Evolutionary conservation across 768 basidiomycete species (phyloP).

Genomic region (Naganishia randhawae): DNA sequence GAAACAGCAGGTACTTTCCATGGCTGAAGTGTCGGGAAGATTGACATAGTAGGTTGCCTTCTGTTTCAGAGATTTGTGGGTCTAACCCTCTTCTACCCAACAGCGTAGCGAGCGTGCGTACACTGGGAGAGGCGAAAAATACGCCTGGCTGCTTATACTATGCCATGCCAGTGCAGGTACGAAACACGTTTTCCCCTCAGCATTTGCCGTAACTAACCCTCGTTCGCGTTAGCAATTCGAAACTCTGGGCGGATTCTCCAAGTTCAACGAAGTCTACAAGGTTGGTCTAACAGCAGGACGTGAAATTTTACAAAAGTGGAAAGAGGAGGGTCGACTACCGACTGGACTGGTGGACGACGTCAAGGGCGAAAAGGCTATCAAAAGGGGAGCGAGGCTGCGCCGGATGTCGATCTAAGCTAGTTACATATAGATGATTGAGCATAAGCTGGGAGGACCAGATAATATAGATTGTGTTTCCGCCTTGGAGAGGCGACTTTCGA

Average conservation of each 20-base stretch:
- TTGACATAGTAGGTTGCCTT: constrained; percentile 75
- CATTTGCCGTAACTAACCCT: not conserved
- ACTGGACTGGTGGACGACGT: constrained; percentile 59
- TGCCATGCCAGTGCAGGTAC: constrained; percentile 86
- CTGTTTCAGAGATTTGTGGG: not conserved
- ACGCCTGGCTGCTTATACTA: constrained; percentile 85
- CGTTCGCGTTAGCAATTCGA: constrained; percentile 61
- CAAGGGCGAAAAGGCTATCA: constrained; percentile 26
- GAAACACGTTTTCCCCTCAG: constrained; percentile 5
- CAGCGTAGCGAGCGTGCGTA: constrained; percentile 92
- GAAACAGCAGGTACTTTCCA: constrained; percentile 43
- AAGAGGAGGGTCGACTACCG: constrained; percentile 78
- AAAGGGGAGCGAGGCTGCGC: constrained; percentile 27
- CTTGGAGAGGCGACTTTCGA: not conserved
- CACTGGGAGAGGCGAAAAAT: constrained; percentile 90
- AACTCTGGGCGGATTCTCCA: constrained; percentile 74
- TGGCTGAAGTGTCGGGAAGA: constrained; percentile 56
- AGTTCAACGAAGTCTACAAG: constrained; percentile 80
- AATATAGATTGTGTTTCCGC: not conserved
- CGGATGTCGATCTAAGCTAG: constrained; percentile 6
- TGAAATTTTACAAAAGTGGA: constrained; percentile 69
- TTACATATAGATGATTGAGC: constrained; percentile 1
- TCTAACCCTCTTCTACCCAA: not conserved
- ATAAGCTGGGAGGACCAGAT: not conserved
- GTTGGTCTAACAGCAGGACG: constrained; percentile 73